Base-by-base conservation (phyloP, 768 basidiomycete genomes). In the Ramaria sp. region DNA sequence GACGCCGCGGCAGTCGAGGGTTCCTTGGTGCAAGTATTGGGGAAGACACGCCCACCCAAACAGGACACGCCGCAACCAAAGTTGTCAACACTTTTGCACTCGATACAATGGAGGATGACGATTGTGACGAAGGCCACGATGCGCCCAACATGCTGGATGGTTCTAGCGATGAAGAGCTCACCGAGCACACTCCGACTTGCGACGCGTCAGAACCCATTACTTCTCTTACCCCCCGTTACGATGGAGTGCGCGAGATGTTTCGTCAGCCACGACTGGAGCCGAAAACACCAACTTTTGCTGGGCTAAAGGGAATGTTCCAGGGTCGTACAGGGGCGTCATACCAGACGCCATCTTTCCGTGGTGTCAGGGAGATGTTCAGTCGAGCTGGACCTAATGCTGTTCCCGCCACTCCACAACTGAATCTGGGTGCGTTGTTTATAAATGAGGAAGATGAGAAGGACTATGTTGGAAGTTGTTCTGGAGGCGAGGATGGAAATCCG, bases 261-360 rank as follows among this genome's bases (percentile, higher is more conserved):
- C 59, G 50, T 8, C 36, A 48, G 5, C n/a, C 56, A 50, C 47
- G 15, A 22, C 39, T 57, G 47, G 52, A 56, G 8, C 55, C 43
- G 8, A 57, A 63, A 44, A 72, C 71, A 8, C 70, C 73, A 51
- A 57, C 57, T 47, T 60, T 70, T 61, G 63, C 66, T 28, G 71
- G 70, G 12, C 56, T 71, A 32, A 59, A 63, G 28, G 64, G 61
- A 39, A 60, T 72, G 61, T 70, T 65, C 54, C 39, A 60, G 10
- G 64, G 58, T 18, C 57, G 58, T 32, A 18, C 48, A 12, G 51
- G 9, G 13, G 34, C 38, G n/a, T 52, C 48, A 8, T 57, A 60
- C 22, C 48, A 55, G 37, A 62, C 60, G 20, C 58, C 58, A 37
- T 3, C 48, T 16, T 58, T 48, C 27, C 24, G 27, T 36, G 57